phyloP scores from a whole-genome alignment of 176 grass and related monocot species.

The Phragmites australis region DNA sequence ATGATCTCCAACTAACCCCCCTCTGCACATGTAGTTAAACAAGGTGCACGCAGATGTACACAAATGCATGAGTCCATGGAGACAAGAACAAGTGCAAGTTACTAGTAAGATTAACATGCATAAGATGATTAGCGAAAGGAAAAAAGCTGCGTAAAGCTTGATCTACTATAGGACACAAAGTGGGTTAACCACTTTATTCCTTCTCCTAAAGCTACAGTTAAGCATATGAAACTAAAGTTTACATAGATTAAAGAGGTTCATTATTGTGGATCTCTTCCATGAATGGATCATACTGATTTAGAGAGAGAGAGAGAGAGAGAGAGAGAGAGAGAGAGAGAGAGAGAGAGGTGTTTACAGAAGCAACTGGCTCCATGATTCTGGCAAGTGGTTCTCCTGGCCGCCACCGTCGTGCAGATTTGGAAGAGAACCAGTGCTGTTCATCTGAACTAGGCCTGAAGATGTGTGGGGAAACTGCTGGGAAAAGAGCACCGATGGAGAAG shows the following conservation, averaged over 20 bases:
- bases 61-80: slow-evolving; percentile 41
- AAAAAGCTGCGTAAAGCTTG: slow-evolving; percentile 25
- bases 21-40: slow-evolving; percentile 42
- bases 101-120: slow-evolving; percentile 39
- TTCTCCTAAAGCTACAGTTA: slow-evolving; percentile 33
- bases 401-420: slow-evolving; percentile 29
- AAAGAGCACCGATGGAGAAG: slow-evolving; percentile 64
- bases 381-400: slow-evolving; percentile 52
- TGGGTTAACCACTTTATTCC: slow-evolving; percentile 56
- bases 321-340: slow-evolving; percentile 19
- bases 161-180: slow-evolving; percentile 58
- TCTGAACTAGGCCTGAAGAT: slow-evolving; percentile 32
- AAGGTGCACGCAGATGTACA: slow-evolving; percentile 21
- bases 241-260: slow-evolving; percentile 12
- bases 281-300: slow-evolving; percentile 20
- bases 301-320: neutral
- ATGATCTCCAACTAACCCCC: slow-evolving; percentile 59
- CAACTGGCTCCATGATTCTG: slow-evolving; percentile 90
- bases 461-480: slow-evolving; percentile 49
- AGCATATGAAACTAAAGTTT: slow-evolving; percentile 28
- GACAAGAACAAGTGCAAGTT: slow-evolving; percentile 45
- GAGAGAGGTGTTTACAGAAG: slow-evolving; percentile 59
- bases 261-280: neutral
- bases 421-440: slow-evolving; percentile 40
- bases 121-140: slow-evolving; percentile 40